Evolutionary conservation across 371 early-diverging fungal genomes (phyloP).

Genomic region (Mortierella sp.): DNA sequence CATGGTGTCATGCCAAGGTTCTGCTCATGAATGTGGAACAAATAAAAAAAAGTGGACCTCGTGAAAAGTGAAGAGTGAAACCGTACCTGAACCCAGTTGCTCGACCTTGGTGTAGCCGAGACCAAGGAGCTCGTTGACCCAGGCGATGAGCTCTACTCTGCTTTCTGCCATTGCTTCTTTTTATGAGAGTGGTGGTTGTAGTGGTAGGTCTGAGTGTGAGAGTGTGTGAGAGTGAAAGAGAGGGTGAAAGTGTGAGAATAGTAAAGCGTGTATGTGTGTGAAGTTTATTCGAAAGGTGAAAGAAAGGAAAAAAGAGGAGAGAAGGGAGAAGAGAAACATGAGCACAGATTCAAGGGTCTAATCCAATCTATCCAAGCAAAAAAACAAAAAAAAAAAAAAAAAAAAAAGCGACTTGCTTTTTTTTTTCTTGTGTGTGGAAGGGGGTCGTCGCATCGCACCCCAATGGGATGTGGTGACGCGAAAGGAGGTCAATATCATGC

Average conservation of each 20-base stretch:
- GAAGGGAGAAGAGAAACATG: neutral
- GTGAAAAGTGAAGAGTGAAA: slow-evolving; percentile 1
- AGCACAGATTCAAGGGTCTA: neutral
- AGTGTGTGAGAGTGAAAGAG: neutral
- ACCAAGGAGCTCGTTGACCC: slow-evolving; percentile 93
- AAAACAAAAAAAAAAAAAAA: too few relatives aligned
- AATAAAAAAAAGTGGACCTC: too few relatives aligned
- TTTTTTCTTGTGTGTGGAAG: neutral
- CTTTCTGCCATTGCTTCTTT: slow-evolving; percentile 76
- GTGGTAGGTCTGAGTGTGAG: neutral
- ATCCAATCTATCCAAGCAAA: neutral
- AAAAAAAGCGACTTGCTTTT: too few relatives aligned
- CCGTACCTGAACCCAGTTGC: slow-evolving; percentile 91
- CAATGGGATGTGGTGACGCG: slow-evolving; percentile 16
- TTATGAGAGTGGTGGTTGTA: too few relatives aligned
- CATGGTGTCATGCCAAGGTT: too few relatives aligned
- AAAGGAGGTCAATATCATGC: slow-evolving; percentile 20
- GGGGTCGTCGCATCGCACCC: too few relatives aligned
- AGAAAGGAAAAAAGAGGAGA: neutral
- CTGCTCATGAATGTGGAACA: too few relatives aligned
- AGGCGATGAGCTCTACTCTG: slow-evolving; percentile 89
- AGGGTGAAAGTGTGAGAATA: neutral
- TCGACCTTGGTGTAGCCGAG: slow-evolving; percentile 93
- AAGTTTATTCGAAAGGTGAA: slow-evolving; percentile 10
- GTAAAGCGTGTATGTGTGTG: neutral